Base-by-base conservation (phyloP, 2,329 filamentous ascomycete genomes). In the Fusarium concolor region DNA sequence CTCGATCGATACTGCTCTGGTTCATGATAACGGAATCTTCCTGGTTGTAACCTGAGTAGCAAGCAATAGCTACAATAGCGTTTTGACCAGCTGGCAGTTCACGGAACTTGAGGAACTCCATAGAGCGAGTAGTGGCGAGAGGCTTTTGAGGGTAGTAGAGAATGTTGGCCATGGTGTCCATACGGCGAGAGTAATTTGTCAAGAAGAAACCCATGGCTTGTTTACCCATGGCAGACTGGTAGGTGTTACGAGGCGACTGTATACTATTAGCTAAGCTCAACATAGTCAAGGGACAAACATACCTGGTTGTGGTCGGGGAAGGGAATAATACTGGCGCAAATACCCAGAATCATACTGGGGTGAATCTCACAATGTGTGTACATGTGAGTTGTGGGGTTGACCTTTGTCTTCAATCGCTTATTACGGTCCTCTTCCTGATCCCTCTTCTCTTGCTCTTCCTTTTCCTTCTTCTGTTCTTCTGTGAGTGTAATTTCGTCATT, bases 21-120 rank as follows among this genome's bases (percentile, higher is more conserved):
- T 99, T 99, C 96, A 99, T 98, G 75, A 99, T 97, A 71, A 99
- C 95, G 71, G 96, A 99, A 89, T 99, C 96, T 93, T 99, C 96
- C 79, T 99, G 96, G 81, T 99, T 99, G 85, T 99, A 99, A 62
- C 96, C 96, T 55, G 94, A 97, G 82, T 99, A 99, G 79, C 92
- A 96, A 62, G 94, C 90, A 81, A 99, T 99, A 39, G 96, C 96
- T 14, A 99, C 96, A 74, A 99, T 99, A 20, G 96, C 96, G 76
- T 99, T 99, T 79, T 99, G 96, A 4, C 96, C 96, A 17, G 96
- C 96, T 18, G 96, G 96, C 61, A 99, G 84, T 80, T 99, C 96
- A 81, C 96, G 89, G 90, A 99, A 99, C 76, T 97, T 97, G 74
- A 99, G 85, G 80, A 96, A 98, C 79, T 99, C 96, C 96, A 99